Base-by-base conservation (phyloP, 768 basidiomycete genomes). In the Hydnomerulius pinastri region DNA sequence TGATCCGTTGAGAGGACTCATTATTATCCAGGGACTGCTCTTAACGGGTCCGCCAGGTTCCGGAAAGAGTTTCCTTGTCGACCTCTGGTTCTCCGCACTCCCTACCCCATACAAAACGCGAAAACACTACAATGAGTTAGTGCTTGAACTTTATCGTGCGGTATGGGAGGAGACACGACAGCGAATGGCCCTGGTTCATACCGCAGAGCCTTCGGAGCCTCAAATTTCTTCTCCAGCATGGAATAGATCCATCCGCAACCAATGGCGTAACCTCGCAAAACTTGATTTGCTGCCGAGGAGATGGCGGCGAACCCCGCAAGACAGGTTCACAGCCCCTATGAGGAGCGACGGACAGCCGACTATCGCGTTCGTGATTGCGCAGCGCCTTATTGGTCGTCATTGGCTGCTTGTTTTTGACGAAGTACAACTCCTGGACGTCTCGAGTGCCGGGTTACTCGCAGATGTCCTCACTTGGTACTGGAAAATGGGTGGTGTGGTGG, bases 391-490 rank as follows among this genome's bases (percentile, higher is more conserved):
- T 41, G 69, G 76, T n/a, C 59, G 58, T 6, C 76, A 78, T 30
- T 79, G 78, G 74, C 65, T 79, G 6, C 70, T 80, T 24, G 76
- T 77, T 18, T 82, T 84, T 62, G 81, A 84, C 54, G 79, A 85
- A 64, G 66, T 84, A 2, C 83, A 83, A 60, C 72, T 83, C 5
- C 74, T 83, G 6, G 82, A 83, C 60, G 78, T 82, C 1, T 81
- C 81, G 0, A 80, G 80, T 27, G 81, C 83, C 1, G 72, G 72
- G 6, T 67, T 79, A 1, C 67, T 78, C 4, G 73, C 74, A 6
- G 75, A 77, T 50, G 79, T 84, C 5, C 62, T 83, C 13, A 76
- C 78, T 11, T 84, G 79, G 80, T 84, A 78, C 58, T 83, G 81
- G 82, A 71, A 81, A 5, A 72, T 86, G 63, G 82, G 81, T 15